Conservation (phyloP, 2,329 filamentous ascomycete species). For the Cadophora malorum region DNA sequence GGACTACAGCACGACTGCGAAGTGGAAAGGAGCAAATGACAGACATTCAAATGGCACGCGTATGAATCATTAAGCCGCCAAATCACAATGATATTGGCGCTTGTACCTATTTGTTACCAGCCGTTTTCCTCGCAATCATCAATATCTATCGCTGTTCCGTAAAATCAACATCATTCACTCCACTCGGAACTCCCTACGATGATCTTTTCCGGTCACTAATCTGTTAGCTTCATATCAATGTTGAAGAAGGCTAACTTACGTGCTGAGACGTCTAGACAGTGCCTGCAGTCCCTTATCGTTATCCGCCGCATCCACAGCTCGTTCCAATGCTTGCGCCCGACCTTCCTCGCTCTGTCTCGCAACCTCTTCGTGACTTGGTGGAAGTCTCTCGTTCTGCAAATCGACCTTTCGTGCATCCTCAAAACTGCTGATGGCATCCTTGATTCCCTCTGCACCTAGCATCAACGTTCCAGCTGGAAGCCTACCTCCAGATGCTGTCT, state of each 20-base stretch:
- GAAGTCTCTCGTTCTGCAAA: constrained; percentile 92
- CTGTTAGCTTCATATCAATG: constrained; percentile 6
- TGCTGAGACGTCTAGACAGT: constrained; percentile 91
- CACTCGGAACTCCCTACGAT: background rate
- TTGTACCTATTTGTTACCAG: background rate
- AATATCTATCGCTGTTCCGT: constrained; percentile 26
- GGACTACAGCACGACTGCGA: background rate
- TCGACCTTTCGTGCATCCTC: constrained; percentile 98
- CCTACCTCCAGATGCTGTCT: constrained; percentile 92
- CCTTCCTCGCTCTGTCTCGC: constrained; percentile 82
- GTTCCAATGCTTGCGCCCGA: constrained; percentile 80
- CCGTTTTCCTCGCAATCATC: constrained; percentile 32
- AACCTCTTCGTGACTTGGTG: constrained; percentile 92
- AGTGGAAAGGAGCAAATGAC: background rate
- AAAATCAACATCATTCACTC: constrained; percentile 14
- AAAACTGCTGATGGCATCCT: constrained; percentile 95
- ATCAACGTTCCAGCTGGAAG: constrained; percentile 95
- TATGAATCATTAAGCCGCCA: constrained; percentile 11
- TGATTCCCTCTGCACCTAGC: constrained; percentile 97
- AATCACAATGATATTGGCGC: background rate
- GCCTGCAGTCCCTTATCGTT: constrained; percentile 88
- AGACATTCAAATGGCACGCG: background rate
- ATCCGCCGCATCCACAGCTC: constrained; percentile 86
- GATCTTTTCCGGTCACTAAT: constrained; percentile 22
- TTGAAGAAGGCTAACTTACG: constrained; percentile 67